Evolutionary conservation across 495 filamentous ascomycete species (phyloP).

Genomic region (Talaromyces wortmannii): DNA sequence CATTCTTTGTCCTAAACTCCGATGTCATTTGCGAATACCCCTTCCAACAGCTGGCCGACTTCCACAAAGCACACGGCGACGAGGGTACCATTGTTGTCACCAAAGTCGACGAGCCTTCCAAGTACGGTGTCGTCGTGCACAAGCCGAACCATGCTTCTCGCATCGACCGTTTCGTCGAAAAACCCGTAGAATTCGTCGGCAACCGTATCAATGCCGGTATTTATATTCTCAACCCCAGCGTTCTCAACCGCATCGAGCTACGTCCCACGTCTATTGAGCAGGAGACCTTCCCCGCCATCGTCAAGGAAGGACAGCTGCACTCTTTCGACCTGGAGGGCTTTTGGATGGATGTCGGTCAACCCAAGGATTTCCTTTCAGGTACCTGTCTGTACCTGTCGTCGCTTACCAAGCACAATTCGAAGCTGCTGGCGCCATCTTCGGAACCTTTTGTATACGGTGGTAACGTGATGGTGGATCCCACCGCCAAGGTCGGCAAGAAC

Average conservation of each 20-base stretch:
- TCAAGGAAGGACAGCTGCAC: constrained; percentile 85
- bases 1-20: constrained; percentile 99
- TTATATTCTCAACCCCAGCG: constrained; percentile 94
- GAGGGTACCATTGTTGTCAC: constrained; percentile 99
- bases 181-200: constrained; percentile 97
- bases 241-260: constrained; percentile 87
- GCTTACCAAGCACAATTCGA: constrained; percentile 85
- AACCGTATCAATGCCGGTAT: constrained; percentile 99
- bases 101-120: constrained; percentile 98
- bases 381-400: constrained; percentile 96
- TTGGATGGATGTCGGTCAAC: constrained; percentile 99
- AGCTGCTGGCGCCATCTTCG: constrained; percentile 67
- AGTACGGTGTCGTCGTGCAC: constrained; percentile 98
- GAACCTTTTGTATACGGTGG: constrained; percentile 87
- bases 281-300: constrained; percentile 97
- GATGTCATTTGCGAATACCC: constrained; percentile 98
- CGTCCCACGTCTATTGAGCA: constrained; percentile 99
- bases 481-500: constrained; percentile 95
- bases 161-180: constrained; percentile 99
- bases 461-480: constrained; percentile 93
- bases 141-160: constrained; percentile 86
- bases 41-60: constrained; percentile 76
- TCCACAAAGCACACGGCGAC: constrained; percentile 87
- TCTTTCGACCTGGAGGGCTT: constrained; percentile 98
- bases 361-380: constrained; percentile 95